Percentiles rank a stretch among this genome's conserved stretches.
phyloP scores from a whole-genome alignment of 2,329 filamentous ascomycete genomes.

The Plenodomus tracheiphilus region DNA sequence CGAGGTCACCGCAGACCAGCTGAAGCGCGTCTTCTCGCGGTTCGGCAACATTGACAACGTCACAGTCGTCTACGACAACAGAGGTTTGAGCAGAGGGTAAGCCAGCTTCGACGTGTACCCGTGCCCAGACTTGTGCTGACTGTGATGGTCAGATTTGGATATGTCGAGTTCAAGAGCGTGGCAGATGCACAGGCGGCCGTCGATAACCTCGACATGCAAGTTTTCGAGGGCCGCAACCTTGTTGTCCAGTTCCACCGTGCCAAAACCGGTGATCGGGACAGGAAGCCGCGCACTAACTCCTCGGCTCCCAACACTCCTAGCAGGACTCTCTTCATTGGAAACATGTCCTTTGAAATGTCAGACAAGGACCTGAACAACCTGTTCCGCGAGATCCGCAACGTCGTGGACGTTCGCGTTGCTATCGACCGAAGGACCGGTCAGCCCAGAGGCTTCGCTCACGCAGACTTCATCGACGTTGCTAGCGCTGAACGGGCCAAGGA shows the following conservation, averaged over 20 bases:
- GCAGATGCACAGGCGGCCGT: slow-evolving; percentile 61
- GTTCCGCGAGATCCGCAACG: slow-evolving; percentile 70
- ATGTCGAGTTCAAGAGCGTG: slow-evolving; percentile 61
- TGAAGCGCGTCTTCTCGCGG: slow-evolving; percentile 62
- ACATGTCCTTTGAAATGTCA: slow-evolving; percentile 83
- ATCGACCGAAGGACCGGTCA: slow-evolving; percentile 80
- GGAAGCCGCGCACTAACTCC: background rate
- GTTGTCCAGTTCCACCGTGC: slow-evolving; percentile 61
- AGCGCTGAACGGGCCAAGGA: slow-evolving; percentile 66
- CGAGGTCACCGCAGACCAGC: slow-evolving; percentile 64
- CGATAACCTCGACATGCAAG: slow-evolving; percentile 60
- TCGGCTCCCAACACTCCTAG: slow-evolving; percentile 53
- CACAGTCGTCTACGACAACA: slow-evolving; percentile 62
- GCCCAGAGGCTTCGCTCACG: slow-evolving; percentile 82
- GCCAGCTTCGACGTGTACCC: slow-evolving; percentile 13
- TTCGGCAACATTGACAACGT: slow-evolving; percentile 59
- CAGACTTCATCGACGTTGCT: slow-evolving; percentile 72
- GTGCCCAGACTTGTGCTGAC: slow-evolving; percentile 11
- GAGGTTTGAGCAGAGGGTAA: slow-evolving; percentile 72
- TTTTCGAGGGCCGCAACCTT: slow-evolving; percentile 67
- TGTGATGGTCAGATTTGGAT: slow-evolving; percentile 60
- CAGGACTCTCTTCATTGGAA: slow-evolving; percentile 78
- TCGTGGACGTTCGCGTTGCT: slow-evolving; percentile 77
- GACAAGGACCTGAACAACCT: slow-evolving; percentile 80
- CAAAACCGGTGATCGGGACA: slow-evolving; percentile 1